Percentiles rank a stretch among this genome's conserved stretches.
phyloP scores from a whole-genome alignment of 768 basidiomycete species.

The Lactarius tabidus region DNA sequence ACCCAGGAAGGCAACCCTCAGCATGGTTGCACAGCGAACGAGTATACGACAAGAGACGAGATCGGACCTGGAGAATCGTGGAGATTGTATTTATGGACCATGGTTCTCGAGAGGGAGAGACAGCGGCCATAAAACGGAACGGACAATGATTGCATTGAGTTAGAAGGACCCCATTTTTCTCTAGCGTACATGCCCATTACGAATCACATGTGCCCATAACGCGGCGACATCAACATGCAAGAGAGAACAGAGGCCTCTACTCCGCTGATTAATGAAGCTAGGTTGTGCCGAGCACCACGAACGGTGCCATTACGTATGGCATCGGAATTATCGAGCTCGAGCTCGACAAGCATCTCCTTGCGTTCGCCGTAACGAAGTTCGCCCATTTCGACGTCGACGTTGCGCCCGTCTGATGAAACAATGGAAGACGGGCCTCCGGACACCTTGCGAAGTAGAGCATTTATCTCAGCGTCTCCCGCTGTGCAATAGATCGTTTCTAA shows the following conservation, averaged over 20 bases:
- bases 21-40: background rate
- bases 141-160: too few species aligned
- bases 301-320: constrained; percentile 19
- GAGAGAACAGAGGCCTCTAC: too few species aligned
- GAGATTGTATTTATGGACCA: background rate
- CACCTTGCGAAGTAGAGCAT: constrained; percentile 93
- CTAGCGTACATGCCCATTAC: too few species aligned
- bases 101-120: too few species aligned
- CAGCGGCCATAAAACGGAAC: too few species aligned
- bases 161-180: too few species aligned
- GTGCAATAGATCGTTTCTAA: too few species aligned
- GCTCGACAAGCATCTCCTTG: constrained; percentile 95
- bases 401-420: constrained; percentile 85
- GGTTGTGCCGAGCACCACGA: background rate
- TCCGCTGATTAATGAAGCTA: too few species aligned
- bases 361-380: constrained; percentile 95
- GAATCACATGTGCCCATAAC: too few species aligned
- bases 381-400: constrained; percentile 92
- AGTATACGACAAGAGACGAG: background rate
- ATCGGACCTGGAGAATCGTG: too few species aligned
- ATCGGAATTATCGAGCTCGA: constrained; percentile 84
- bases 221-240: too few species aligned
- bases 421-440: constrained; percentile 86
- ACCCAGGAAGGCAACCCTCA: background rate
- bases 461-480: too few species aligned